A percentile compares a stretch with the other conserved stretches of the same genome.
phyloP scores from a whole-genome alignment of 2,329 filamentous ascomycete species.

The Claviceps pusilla region DNA sequence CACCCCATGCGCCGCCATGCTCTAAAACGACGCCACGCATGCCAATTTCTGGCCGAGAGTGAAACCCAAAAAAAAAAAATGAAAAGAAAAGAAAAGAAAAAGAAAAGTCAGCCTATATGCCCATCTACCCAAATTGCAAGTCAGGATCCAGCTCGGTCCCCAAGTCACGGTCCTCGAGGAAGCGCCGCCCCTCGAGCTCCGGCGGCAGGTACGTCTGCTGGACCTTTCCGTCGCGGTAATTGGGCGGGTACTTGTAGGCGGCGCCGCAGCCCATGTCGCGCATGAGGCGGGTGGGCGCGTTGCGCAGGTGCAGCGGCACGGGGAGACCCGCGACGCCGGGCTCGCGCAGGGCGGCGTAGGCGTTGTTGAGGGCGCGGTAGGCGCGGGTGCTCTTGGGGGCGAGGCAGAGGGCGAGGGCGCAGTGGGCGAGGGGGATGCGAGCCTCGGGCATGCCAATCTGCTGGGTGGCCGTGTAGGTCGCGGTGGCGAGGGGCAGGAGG shows the following conservation, averaged over 20 bases:
- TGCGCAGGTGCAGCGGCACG: constrained; percentile 75
- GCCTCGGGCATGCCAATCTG: constrained; percentile 94
- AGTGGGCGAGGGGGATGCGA: constrained; percentile 80
- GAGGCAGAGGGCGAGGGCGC: constrained; percentile 62
- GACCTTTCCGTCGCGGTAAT: constrained; percentile 69
- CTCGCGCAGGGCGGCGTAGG: constrained; percentile 62
- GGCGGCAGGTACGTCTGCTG: constrained; percentile 84
- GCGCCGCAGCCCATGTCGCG: constrained; percentile 80
- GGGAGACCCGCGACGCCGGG: constrained; percentile 70
- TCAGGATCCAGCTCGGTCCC: constrained; percentile 66
- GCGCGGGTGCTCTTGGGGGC: constrained; percentile 77
- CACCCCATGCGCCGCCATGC: too few species aligned
- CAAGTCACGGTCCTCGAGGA: constrained; percentile 67
- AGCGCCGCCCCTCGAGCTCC: constrained; percentile 51
- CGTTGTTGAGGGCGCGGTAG: constrained; percentile 70
- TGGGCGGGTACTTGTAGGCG: constrained; percentile 93
- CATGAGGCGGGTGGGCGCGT: constrained; percentile 86
- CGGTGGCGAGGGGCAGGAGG: constrained; percentile 70
- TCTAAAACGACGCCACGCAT: too few species aligned
- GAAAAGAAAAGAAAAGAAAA: too few species aligned
- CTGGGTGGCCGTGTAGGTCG: constrained; percentile 74
- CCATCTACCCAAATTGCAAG: constrained; percentile 17
- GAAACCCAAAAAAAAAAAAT: too few species aligned
- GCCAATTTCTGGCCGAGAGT: too few species aligned
- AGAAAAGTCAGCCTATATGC: not conserved